Percentiles rank a stretch among this genome's conserved stretches.
phyloP scores from a whole-genome alignment of 2,329 filamentous ascomycete species.

The Fusarium circinatum region DNA sequence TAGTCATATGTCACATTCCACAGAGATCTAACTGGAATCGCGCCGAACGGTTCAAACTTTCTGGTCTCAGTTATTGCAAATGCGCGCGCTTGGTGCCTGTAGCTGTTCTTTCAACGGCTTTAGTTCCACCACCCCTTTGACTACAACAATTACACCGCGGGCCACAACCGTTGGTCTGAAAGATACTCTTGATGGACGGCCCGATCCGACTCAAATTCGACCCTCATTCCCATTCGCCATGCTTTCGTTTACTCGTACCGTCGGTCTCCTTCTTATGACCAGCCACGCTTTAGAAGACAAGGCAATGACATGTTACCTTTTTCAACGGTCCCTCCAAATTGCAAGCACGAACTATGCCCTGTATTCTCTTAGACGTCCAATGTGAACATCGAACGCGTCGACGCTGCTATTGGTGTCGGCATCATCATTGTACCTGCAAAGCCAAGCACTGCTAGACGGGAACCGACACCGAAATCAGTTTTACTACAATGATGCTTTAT shows the following conservation, averaged over 20 bases:
- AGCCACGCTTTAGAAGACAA: slow-evolving; percentile 15
- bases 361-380: slow-evolving; percentile 9
- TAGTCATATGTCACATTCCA: slow-evolving; percentile 59
- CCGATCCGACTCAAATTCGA: slow-evolving; percentile 43
- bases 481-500: slow-evolving; percentile 26
- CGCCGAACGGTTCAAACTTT: slow-evolving; percentile 32
- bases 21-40: slow-evolving; percentile 57
- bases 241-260: slow-evolving; percentile 36
- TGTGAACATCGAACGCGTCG: slow-evolving; percentile 17
- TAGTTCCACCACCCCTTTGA: slow-evolving; percentile 40
- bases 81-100: slow-evolving; percentile 29
- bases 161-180: slow-evolving; percentile 27
- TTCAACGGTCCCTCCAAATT: neutral
- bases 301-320: slow-evolving; percentile 27
- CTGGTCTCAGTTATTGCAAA: slow-evolving; percentile 23
- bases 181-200: slow-evolving; percentile 40
- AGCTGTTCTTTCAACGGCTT: slow-evolving; percentile 32
- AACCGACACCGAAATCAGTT: slow-evolving; percentile 36
- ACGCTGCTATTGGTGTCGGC: slow-evolving; percentile 15
- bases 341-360: slow-evolving; percentile 12
- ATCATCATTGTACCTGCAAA: slow-evolving; percentile 27
- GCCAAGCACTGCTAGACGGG: slow-evolving; percentile 30
- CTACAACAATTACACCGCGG: slow-evolving; percentile 34
- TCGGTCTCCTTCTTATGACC: slow-evolving; percentile 14
- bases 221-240: slow-evolving; percentile 33